Percentiles rank a stretch among this genome's conserved stretches.
Evolutionary conservation across 257 asterid species (phyloP).

Genomic region (Nicotiana knightiana): DNA sequence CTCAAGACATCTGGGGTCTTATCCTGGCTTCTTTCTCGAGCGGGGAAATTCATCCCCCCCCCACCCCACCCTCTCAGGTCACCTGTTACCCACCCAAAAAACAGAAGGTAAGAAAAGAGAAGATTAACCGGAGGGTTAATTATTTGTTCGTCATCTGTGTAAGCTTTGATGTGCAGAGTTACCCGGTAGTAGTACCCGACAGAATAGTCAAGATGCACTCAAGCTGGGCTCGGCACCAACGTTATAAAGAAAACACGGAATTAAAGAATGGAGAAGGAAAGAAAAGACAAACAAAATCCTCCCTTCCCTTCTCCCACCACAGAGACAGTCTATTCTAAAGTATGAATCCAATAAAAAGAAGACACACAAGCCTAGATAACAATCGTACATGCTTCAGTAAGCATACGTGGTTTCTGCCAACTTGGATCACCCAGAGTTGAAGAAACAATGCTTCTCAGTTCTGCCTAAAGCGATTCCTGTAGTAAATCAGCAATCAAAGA

Average conservation of each 20-base stretch:
- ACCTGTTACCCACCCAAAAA: not conserved
- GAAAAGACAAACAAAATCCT: not conserved
- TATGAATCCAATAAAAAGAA: not conserved
- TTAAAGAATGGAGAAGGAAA: not conserved
- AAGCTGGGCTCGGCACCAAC: not conserved
- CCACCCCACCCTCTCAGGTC: too few relatives aligned
- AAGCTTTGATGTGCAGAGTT: not conserved
- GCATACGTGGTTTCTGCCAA: not conserved
- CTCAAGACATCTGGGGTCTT: not conserved
- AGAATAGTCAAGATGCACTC: not conserved
- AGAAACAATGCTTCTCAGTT: not conserved
- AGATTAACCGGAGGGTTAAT: not conserved
- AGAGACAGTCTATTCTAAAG: not conserved
- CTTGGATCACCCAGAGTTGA: not conserved
- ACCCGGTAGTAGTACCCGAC: not conserved
- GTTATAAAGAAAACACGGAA: not conserved
- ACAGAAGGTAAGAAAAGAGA: not conserved
- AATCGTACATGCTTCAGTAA: not conserved
- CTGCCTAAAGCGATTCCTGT: not conserved
- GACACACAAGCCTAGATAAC: not conserved
- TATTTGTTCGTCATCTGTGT: not conserved
- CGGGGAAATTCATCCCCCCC: not conserved
- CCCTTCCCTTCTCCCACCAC: not conserved
- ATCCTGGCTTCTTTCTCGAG: not conserved
- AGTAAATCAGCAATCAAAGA: conserved; percentile 25